Evolutionary conservation across 768 basidiomycete genomes (phyloP).

Genomic region (Pholiota molesta): DNA sequence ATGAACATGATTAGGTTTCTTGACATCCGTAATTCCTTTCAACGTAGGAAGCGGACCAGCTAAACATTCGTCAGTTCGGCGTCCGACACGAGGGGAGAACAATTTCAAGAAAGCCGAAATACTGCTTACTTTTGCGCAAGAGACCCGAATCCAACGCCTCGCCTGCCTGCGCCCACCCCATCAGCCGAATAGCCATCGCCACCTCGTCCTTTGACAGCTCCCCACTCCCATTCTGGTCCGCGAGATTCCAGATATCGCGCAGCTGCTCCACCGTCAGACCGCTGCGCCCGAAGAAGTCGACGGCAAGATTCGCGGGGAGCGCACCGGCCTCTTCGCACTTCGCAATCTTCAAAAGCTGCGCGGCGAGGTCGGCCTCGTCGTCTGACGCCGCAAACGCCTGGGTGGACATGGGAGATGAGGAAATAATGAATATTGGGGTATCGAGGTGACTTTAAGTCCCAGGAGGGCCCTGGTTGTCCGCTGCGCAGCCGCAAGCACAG

Average conservation of each 20-base stretch:
- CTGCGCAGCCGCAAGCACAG: constrained; percentile 3
- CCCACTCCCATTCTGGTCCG: constrained; percentile 61
- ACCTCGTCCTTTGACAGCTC: constrained; percentile 57
- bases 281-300: constrained; percentile 58
- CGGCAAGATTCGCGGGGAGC: constrained; percentile 46
- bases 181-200: constrained; percentile 60
- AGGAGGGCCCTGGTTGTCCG: neutral
- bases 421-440: neutral
- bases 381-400: constrained; percentile 19
- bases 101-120: neutral
- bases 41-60: constrained; percentile 54
- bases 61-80: constrained; percentile 27
- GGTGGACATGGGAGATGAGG: neutral
- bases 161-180: constrained; percentile 67
- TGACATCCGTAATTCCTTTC: constrained; percentile 31
- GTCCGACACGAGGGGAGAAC: neutral
- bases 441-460: neutral
- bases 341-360: constrained; percentile 29
- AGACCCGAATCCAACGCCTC: constrained; percentile 42
- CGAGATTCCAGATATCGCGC: constrained; percentile 65
- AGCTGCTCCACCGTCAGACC: constrained; percentile 56
- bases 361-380: constrained; percentile 33
- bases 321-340: constrained; percentile 26
- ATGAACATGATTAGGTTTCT: constrained; percentile 27
- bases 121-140: constrained; percentile 47